Conservation (phyloP, 129 eudicot genomes). For the Glebionis coronaria region DNA sequence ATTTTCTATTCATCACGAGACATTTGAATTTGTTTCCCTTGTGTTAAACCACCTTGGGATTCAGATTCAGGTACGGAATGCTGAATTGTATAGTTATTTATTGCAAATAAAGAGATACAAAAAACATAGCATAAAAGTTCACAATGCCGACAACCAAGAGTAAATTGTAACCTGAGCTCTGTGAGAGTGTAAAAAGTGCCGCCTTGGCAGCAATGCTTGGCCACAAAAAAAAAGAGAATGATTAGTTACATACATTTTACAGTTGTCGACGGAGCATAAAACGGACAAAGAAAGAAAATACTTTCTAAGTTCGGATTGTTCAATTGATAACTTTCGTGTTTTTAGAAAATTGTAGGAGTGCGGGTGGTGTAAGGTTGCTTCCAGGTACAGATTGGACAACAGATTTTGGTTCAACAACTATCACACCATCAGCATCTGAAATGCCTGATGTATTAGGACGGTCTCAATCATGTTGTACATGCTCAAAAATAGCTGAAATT, state of each 20-base stretch:
- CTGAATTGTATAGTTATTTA: not conserved
- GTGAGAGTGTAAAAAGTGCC: slow-evolving; percentile 86
- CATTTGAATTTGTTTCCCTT: too few species aligned
- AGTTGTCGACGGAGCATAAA: not conserved
- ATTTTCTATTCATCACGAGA: too few species aligned
- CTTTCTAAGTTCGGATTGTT: slow-evolving; percentile 69
- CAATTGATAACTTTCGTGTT: slow-evolving; percentile 69
- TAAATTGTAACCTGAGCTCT: slow-evolving; percentile 78
- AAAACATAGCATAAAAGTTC: not conserved
- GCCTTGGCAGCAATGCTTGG: slow-evolving; percentile 71
- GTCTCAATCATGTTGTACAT: slow-evolving; percentile 43
- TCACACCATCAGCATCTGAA: slow-evolving; percentile 49
- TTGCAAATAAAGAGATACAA: not conserved
- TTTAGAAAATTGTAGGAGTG: slow-evolving; percentile 79
- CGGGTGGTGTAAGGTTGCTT: slow-evolving; percentile 55
- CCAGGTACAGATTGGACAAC: slow-evolving; percentile 53
- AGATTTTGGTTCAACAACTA: slow-evolving; percentile 58
- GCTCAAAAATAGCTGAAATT: slow-evolving; percentile 37
- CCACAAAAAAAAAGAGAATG: slow-evolving; percentile 35
- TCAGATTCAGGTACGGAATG: not conserved
- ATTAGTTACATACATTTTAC: not conserved
- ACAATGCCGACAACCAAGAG: not conserved
- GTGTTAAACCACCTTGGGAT: too few species aligned
- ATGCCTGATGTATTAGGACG: slow-evolving; percentile 39
- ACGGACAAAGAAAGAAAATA: slow-evolving; percentile 21